These are phyloP conservation scores for Penicillium parvum DNA, from an alignment of 495 filamentous ascomycete genomes.

Conservation along the genomic window DNA sequence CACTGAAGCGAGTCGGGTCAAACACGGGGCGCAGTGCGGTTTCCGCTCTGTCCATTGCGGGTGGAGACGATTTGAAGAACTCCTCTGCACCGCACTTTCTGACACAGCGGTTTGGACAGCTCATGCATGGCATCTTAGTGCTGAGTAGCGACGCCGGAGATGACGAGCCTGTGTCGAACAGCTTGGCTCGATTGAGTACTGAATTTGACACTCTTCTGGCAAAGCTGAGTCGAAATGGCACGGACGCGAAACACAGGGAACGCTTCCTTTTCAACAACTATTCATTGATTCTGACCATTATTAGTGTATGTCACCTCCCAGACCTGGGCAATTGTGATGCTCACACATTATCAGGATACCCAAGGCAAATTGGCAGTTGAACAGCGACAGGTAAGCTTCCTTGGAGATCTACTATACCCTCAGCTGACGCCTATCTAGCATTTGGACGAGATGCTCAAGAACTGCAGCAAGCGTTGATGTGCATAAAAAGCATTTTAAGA, in stretches of 20 bases:
- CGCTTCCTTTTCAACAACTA: constrained; percentile 94
- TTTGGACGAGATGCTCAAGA: constrained; percentile 45
- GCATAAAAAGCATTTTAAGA: constrained; percentile 9
- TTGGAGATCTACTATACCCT: not conserved
- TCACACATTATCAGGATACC: constrained; percentile 52
- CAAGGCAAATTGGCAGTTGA: constrained; percentile 75
- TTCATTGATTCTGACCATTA: constrained; percentile 83
- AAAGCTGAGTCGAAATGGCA: constrained; percentile 61
- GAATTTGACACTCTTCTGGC: constrained; percentile 77
- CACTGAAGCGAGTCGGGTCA: constrained; percentile 58
- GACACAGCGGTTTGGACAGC: constrained; percentile 88
- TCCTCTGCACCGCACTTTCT: constrained; percentile 86
- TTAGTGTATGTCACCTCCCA: constrained; percentile 50
- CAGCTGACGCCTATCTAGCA: constrained; percentile 25
- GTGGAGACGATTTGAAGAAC: constrained; percentile 53
- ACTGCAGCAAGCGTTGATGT: constrained; percentile 31
- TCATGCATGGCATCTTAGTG: constrained; percentile 76
- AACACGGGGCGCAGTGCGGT: constrained; percentile 50
- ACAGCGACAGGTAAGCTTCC: constrained; percentile 50
- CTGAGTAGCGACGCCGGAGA: constrained; percentile 85
- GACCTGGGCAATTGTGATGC: not conserved
- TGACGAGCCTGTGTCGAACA: constrained; percentile 84
- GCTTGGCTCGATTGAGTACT: constrained; percentile 65
- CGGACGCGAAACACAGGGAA: constrained; percentile 73
- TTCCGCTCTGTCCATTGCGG: constrained; percentile 53